Evolutionary conservation across 345 rosid species (phyloP).

Genomic region (Erodium maritimum): DNA sequence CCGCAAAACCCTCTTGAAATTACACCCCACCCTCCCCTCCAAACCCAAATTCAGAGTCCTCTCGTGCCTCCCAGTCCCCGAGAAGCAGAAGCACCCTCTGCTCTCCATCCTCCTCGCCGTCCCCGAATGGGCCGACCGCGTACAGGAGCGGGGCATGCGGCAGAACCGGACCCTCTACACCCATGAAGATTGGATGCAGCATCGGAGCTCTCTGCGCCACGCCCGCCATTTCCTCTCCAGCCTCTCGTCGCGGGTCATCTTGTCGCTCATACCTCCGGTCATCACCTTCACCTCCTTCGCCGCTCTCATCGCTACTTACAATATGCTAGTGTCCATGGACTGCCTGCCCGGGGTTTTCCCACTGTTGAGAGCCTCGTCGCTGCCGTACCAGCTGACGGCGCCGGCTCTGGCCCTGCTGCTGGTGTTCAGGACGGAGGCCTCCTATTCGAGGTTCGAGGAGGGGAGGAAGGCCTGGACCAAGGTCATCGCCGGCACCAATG

Average conservation of each 20-base stretch:
- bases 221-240: constrained; percentile 66
- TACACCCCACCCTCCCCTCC: constrained; percentile 6
- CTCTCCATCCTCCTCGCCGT: constrained; percentile 49
- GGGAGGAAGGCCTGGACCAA: constrained; percentile 82
- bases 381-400: constrained; percentile 84
- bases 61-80: constrained; percentile 27
- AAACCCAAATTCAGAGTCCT: background rate
- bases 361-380: constrained; percentile 56
- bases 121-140: constrained; percentile 80
- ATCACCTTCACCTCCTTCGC: constrained; percentile 62
- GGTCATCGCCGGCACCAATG: constrained; percentile 56
- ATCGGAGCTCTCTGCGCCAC: constrained; percentile 83
- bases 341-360: constrained; percentile 59
- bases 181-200: constrained; percentile 75
- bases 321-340: constrained; percentile 48
- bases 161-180: constrained; percentile 60
- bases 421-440: constrained; percentile 89
- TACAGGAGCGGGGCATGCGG: constrained; percentile 73
- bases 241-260: constrained; percentile 62
- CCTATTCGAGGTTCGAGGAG: constrained; percentile 78
- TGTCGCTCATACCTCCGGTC: constrained; percentile 86
- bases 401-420: constrained; percentile 84
- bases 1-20: constrained; percentile 20
- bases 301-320: constrained; percentile 45
- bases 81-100: constrained; percentile 25